Conservation (phyloP, 768 basidiomycete genomes). For the Artomyces pyxidatus region DNA sequence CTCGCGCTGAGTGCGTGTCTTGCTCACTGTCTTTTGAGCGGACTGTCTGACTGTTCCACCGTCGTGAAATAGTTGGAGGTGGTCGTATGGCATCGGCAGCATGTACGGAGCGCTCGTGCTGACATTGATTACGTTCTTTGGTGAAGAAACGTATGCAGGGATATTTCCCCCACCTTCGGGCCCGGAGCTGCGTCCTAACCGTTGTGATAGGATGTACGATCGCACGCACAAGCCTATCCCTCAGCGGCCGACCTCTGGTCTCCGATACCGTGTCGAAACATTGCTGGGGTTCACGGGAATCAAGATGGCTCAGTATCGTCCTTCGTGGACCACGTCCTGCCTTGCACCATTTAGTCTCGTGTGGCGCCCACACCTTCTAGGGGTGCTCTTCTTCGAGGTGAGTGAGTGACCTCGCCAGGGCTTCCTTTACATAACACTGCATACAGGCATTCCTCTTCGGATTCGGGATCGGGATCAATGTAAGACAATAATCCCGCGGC, state of each 20-base stretch:
- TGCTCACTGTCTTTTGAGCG: constrained; percentile 29
- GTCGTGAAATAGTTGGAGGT: constrained; percentile 46
- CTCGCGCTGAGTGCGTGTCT: constrained; percentile 33
- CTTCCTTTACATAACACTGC: too few species aligned
- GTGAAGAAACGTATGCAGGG: constrained; percentile 65
- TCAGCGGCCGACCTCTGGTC: constrained; percentile 17
- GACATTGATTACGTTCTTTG: constrained; percentile 48
- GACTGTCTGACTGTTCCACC: background rate
- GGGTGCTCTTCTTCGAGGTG: constrained; percentile 48
- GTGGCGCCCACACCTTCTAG: constrained; percentile 56
- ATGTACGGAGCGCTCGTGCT: constrained; percentile 53
- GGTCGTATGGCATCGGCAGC: constrained; percentile 60
- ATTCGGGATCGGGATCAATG: constrained; percentile 55
- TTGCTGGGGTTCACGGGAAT: constrained; percentile 56
- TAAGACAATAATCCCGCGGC: constrained; percentile 16
- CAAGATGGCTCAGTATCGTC: constrained; percentile 48
- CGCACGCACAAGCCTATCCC: constrained; percentile 44
- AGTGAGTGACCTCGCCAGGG: background rate
- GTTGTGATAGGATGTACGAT: constrained; percentile 60
- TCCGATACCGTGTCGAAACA: constrained; percentile 48
- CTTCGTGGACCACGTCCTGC: constrained; percentile 40
- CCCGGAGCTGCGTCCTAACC: too few species aligned
- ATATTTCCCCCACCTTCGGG: background rate
- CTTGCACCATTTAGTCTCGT: constrained; percentile 41
- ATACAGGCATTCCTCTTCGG: constrained; percentile 47